These are phyloP conservation scores for Debaryomyces nepalensis DNA, from an alignment of 1,139 yeast genomes.

Conservation along the genomic window DNA sequence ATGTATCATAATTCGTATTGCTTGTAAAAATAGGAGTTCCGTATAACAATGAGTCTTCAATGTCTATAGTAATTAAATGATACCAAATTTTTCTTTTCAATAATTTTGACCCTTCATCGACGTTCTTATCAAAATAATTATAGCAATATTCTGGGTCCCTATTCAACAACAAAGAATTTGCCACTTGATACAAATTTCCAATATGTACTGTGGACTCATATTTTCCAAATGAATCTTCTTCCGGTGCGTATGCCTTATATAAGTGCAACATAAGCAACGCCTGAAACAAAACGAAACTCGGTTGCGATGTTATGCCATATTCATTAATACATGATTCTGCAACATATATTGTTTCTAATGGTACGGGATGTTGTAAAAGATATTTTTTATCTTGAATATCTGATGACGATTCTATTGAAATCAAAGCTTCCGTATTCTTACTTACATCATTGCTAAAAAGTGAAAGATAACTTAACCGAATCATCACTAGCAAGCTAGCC, in stretches of 20 bases:
- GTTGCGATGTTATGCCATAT: constrained; percentile 41
- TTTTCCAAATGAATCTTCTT: constrained; percentile 24
- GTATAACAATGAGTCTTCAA: constrained; percentile 19
- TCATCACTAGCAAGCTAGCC: constrained; percentile 28
- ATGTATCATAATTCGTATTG: constrained; percentile 23
- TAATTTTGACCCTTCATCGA: constrained; percentile 35
- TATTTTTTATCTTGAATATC: constrained; percentile 16
- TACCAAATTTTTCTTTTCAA: constrained; percentile 55
- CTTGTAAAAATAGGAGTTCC: constrained; percentile 21
- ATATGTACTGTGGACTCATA: constrained; percentile 44
- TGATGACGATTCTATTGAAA: background rate
- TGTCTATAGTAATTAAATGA: constrained; percentile 27
- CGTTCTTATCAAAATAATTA: constrained; percentile 20
- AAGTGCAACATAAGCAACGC: constrained; percentile 39
- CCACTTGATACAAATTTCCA: constrained; percentile 53
- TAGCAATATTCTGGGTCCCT: constrained; percentile 48
- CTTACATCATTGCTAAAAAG: constrained; percentile 26
- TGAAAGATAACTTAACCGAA: constrained; percentile 34
- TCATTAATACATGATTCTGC: constrained; percentile 42
- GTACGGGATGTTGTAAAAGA: constrained; percentile 32
- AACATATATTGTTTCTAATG: constrained; percentile 32
- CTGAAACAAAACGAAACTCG: constrained; percentile 53
- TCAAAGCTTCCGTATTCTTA: constrained; percentile 17
- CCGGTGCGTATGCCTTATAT: constrained; percentile 35
- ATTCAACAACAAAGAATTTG: constrained; percentile 54